Evolutionary conservation across 768 basidiomycete species (phyloP).

Genomic region (Hygrophoropsis aurantiaca): DNA sequence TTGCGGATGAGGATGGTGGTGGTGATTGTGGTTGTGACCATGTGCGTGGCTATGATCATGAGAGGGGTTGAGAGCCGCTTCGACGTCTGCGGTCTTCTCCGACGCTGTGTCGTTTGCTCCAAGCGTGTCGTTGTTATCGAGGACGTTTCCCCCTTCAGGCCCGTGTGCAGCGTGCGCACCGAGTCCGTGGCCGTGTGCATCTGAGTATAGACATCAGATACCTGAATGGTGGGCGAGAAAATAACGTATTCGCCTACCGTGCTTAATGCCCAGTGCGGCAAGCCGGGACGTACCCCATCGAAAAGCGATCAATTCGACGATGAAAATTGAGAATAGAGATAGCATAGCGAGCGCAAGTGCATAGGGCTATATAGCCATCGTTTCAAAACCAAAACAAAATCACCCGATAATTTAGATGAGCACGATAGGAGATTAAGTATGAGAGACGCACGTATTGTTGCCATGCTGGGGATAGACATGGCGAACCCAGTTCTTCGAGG

Average conservation of each 20-base stretch:
- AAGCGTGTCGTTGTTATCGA: background rate
- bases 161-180: slow-evolving; percentile 70
- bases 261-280: slow-evolving; percentile 56
- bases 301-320: slow-evolving; percentile 83
- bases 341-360: slow-evolving; percentile 77
- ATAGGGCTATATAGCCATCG: slow-evolving; percentile 59
- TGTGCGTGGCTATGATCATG: no score
- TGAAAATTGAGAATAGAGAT: slow-evolving; percentile 82
- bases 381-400: background rate
- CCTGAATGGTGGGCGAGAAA: background rate
- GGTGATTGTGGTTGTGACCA: slow-evolving; percentile 12
- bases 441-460: slow-evolving; percentile 57
- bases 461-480: slow-evolving; percentile 76
- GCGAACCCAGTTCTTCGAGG: slow-evolving; percentile 63
- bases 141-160: slow-evolving; percentile 43
- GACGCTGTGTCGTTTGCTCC: slow-evolving; percentile 15
- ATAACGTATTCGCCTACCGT: slow-evolving; percentile 42
- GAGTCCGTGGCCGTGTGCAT: slow-evolving; percentile 64
- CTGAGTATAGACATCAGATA: slow-evolving; percentile 31
- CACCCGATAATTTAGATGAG: background rate
- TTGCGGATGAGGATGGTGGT: slow-evolving; percentile 45
- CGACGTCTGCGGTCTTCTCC: slow-evolving; percentile 24
- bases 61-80: no score
- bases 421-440: background rate
- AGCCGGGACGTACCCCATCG: slow-evolving; percentile 81